Conservation (phyloP, 495 filamentous ascomycete genomes). For the Chaetomidium leptoderma region DNA sequence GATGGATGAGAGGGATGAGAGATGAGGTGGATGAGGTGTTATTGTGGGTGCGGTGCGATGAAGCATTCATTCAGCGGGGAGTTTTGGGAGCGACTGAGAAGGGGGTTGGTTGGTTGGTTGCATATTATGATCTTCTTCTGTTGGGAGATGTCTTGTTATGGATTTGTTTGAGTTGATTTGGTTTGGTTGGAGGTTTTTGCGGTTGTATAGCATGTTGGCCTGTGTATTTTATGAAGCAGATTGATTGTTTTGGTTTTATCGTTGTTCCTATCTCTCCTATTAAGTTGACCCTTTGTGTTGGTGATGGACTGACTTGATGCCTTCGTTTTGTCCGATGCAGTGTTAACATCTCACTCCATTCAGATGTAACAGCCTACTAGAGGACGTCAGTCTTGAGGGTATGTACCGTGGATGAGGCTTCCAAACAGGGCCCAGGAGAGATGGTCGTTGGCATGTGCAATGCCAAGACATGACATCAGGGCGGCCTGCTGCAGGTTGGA, state of each 20-base stretch:
- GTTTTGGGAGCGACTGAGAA: neutral
- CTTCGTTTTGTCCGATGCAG: too few relatives aligned
- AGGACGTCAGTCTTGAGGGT: too few relatives aligned
- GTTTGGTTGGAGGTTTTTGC: neutral
- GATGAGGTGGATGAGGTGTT: neutral
- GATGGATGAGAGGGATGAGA: neutral
- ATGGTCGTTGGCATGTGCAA: neutral
- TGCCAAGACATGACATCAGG: slow-evolving; percentile 19
- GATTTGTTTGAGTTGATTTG: neutral
- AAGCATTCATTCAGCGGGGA: slow-evolving; percentile 13
- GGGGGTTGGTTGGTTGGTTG: neutral
- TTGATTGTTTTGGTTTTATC: neutral
- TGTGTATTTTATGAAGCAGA: neutral
- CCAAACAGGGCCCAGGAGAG: too few relatives aligned
- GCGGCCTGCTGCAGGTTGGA: neutral
- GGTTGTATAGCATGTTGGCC: slow-evolving; percentile 11
- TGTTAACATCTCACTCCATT: too few relatives aligned
- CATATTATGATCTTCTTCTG: slow-evolving; percentile 10
- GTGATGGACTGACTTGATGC: too few relatives aligned
- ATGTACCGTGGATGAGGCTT: too few relatives aligned
- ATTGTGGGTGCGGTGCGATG: neutral
- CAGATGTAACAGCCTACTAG: too few relatives aligned
- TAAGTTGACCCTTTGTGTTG: too few relatives aligned
- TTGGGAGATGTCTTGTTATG: slow-evolving; percentile 7
- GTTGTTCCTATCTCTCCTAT: neutral